A percentile compares a stretch with the other conserved stretches of the same genome.
These are phyloP conservation scores for Pleomassaria siparia DNA, from an alignment of 2,329 filamentous ascomycete species.

Conservation along the genomic window DNA sequence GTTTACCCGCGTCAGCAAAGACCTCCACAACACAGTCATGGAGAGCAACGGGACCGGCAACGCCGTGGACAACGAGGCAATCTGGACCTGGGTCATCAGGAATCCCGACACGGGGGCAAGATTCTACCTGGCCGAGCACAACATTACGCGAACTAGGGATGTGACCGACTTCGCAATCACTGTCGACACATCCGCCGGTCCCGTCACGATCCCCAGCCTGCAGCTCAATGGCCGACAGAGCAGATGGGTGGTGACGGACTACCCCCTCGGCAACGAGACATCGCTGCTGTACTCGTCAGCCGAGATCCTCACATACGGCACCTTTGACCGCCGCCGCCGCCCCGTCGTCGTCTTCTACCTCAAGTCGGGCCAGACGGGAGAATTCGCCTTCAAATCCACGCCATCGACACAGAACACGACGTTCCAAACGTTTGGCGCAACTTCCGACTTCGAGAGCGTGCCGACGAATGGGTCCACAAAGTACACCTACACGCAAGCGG, in stretches of 20 bases:
- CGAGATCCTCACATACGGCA: conserved; percentile 53
- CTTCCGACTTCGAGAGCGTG: conserved; percentile 39
- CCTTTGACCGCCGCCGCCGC: conserved; percentile 52
- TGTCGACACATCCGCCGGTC: conserved; percentile 52
- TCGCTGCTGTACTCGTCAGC: conserved; percentile 55
- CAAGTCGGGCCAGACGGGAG: conserved; percentile 51
- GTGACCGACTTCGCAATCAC: conserved; percentile 52
- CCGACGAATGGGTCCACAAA: conserved; percentile 13
- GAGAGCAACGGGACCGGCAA: conserved; percentile 57
- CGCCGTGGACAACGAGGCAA: conserved; percentile 39
- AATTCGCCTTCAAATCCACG: conserved; percentile 52
- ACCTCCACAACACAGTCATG: conserved; percentile 56
- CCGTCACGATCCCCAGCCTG: conserved; percentile 49
- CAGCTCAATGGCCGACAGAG: conserved; percentile 55
- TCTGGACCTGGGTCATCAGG: conserved; percentile 56
- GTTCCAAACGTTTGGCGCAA: conserved; percentile 45
- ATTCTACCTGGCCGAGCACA: conserved; percentile 56
- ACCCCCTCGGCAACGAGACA: conserved; percentile 50
- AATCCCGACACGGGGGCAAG: conserved; percentile 54
- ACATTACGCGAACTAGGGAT: conserved; percentile 47
- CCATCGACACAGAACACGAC: conserved; percentile 41
- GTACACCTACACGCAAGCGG: conserved; percentile 48
- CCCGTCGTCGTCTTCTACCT: conserved; percentile 54
- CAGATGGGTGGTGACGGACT: conserved; percentile 59
- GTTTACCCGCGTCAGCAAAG: conserved; percentile 56